Conservation (phyloP, 2,329 filamentous ascomycete genomes). For the Fusarium coffeatum region DNA sequence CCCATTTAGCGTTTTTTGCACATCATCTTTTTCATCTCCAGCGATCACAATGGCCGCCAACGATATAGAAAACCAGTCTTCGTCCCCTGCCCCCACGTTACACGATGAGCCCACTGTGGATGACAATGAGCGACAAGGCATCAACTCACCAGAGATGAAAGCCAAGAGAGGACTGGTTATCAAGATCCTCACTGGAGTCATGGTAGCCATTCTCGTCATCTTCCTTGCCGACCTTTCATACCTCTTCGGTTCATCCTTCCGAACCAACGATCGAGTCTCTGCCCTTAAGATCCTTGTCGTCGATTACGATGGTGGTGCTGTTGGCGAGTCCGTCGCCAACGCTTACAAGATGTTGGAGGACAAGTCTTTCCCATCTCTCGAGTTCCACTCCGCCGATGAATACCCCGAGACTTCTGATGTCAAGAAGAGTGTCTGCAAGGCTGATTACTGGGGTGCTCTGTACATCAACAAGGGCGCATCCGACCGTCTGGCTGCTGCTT, state of each 20-base stretch:
- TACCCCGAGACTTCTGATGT: slow-evolving; percentile 46
- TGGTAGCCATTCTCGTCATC: slow-evolving; percentile 34
- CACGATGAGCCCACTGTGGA: slow-evolving; percentile 17
- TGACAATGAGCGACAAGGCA: slow-evolving; percentile 10
- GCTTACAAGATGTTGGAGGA: slow-evolving; percentile 50
- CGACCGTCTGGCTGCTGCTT: slow-evolving; percentile 45
- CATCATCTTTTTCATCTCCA: background rate
- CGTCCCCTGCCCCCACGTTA: slow-evolving; percentile 32
- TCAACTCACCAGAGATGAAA: slow-evolving; percentile 27
- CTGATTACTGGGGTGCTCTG: slow-evolving; percentile 54
- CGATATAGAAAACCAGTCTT: slow-evolving; percentile 17
- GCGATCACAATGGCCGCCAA: slow-evolving; percentile 1
- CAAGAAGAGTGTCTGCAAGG: slow-evolving; percentile 51
- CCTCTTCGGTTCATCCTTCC: slow-evolving; percentile 50
- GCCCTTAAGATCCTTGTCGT: slow-evolving; percentile 47
- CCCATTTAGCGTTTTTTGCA: background rate
- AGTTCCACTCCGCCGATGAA: slow-evolving; percentile 41
- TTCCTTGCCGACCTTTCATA: slow-evolving; percentile 48
- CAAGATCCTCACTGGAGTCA: slow-evolving; percentile 33
- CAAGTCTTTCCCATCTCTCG: slow-evolving; percentile 50
- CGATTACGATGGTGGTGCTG: slow-evolving; percentile 49
- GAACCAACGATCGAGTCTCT: slow-evolving; percentile 38
- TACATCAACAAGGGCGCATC: slow-evolving; percentile 51
- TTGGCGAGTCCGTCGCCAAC: slow-evolving; percentile 49
- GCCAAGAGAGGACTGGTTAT: slow-evolving; percentile 7